A percentile compares a stretch with the other conserved stretches of the same genome.
phyloP scores from a whole-genome alignment of 257 asterid genomes.

The Solanum medicagineum region DNA sequence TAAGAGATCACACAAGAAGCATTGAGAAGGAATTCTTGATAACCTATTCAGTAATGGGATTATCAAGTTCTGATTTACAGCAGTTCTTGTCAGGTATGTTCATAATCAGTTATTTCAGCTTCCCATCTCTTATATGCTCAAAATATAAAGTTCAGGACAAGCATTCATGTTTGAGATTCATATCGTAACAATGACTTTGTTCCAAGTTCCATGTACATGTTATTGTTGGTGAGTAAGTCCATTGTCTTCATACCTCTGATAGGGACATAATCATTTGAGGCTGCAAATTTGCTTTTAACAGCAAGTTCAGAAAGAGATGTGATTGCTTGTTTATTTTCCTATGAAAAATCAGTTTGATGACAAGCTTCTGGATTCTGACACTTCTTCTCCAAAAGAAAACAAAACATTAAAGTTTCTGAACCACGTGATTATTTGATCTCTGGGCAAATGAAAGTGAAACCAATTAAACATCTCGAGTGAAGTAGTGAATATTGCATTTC shows the following conservation, averaged over 20 bases:
- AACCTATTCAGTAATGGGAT: not conserved
- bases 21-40: slow-evolving; percentile 8
- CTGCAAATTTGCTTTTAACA: not conserved
- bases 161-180: not conserved
- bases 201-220: not conserved
- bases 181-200: not conserved
- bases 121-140: not conserved
- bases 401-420: not conserved
- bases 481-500: not conserved
- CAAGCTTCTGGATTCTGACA: not conserved
- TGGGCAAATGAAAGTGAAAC: not conserved
- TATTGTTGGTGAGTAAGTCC: not conserved
- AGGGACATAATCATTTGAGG: not conserved
- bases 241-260: not conserved
- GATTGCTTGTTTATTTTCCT: not conserved
- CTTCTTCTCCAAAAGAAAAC: not conserved
- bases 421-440: not conserved
- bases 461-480: not conserved
- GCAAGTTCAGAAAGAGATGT: not conserved
- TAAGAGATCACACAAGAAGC: slow-evolving; percentile 8
- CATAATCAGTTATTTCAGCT: not conserved
- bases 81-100: not conserved
- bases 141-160: not conserved
- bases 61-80: slow-evolving; percentile 5
- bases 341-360: not conserved